These are phyloP conservation scores for Paecilomyces variotii DNA, from an alignment of 2,329 filamentous ascomycete species.

Conservation along the genomic window DNA sequence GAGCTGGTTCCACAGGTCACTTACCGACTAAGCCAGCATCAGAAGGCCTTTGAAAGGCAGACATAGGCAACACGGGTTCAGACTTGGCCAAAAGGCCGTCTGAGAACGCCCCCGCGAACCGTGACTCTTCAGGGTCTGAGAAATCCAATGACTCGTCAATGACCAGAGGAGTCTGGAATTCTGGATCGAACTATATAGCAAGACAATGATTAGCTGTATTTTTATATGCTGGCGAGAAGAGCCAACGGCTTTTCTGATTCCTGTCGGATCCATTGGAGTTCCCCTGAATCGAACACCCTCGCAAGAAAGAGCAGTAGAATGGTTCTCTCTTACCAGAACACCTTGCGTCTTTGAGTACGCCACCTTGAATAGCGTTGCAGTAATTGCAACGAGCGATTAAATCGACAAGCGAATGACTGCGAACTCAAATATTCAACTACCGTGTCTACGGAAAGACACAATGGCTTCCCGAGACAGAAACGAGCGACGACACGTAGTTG, in stretches of 20 bases:
- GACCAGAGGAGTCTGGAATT: constrained; percentile 40
- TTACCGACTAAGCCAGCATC: constrained; percentile 73
- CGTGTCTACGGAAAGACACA: constrained; percentile 26
- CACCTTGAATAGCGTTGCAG: constrained; percentile 42
- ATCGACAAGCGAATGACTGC: constrained; percentile 41
- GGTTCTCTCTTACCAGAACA: constrained; percentile 34
- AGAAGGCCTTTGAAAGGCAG: constrained; percentile 70
- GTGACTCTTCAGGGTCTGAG: constrained; percentile 38
- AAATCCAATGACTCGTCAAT: constrained; percentile 40
- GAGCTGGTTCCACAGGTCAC: constrained; percentile 29
- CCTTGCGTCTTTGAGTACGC: constrained; percentile 40
- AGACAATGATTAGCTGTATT: constrained; percentile 8
- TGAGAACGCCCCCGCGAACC: constrained; percentile 37
- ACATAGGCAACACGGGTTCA: constrained; percentile 66
- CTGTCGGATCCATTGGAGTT: not conserved
- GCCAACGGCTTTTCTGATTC: not conserved
- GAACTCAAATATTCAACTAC: constrained; percentile 33
- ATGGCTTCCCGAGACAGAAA: constrained; percentile 35
- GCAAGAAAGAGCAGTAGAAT: constrained; percentile 3
- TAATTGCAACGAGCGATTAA: constrained; percentile 34
- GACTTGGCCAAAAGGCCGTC: constrained; percentile 48
- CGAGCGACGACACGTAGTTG: constrained; percentile 33
- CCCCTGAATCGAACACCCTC: not conserved
- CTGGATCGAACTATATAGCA: constrained; percentile 30
- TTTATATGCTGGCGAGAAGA: not conserved